Evolutionary conservation across 116 monocot genomes (phyloP), one percentile per base, ranked within the genome.

Genomic region (Dioscorea cayenensis): DNA sequence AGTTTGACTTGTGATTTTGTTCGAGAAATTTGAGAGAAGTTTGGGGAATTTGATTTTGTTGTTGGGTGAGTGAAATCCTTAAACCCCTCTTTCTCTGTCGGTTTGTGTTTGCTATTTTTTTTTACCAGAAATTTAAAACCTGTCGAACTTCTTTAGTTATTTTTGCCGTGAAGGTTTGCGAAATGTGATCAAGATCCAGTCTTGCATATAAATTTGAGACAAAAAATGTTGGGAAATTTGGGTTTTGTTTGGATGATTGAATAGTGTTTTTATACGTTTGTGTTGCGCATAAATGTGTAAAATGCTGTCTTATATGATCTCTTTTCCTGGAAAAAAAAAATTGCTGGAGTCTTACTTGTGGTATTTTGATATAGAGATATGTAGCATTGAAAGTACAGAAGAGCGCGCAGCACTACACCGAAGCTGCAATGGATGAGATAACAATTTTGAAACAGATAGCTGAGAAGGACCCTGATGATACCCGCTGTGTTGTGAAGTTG

Each of bases 361-460:
- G 10, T 18, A n/a, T 5, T 55, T 55, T 65, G 17, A 6, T 82
- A 65, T 87, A 96, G 95, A 74, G 85, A 20, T 96, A 88, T 75
- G 95, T 96, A n/a, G 95, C 95, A 2, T 78, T 96, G 49, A 96
- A 96, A 77, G 95, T 96, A 77, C 95, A 96, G 78, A 96, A 96
- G 86, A 96, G 95, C 67, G 95, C 95, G 6, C 95, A 92, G 59
- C 92, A 96, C 73, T 96, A 96, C 77, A 92, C 95, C 3, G 95
- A 96, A 78, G 95, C 92, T 52, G 95, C 95, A 20, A 92, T 96
- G 95, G 95, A 96, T 72, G 95, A 96, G 81, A 92, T 96, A 71
- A 92, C 92, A 29, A 96, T 96, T 65, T 78, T 96, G 68, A 96
- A 92, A 81, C 92, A 96, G 81, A 90, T 96, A 49, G 92, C 92